phyloP scores from a whole-genome alignment of 306 rosid genomes.

The Sphenostylis stenocarpa region DNA sequence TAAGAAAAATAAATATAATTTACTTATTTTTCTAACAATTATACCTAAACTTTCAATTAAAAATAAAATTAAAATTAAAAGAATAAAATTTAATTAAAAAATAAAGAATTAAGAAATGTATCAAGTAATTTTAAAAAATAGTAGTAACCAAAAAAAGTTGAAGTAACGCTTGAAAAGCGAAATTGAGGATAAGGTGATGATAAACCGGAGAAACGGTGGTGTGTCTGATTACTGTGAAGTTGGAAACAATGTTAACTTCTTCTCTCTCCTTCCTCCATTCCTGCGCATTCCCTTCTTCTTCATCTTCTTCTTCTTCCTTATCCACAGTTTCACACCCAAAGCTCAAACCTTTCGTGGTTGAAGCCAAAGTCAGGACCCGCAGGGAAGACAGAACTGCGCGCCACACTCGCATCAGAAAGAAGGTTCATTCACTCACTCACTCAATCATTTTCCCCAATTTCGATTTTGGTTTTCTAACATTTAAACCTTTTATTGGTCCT shows the following conservation, averaged over 20 bases:
- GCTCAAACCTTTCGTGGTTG: slow-evolving; percentile 41
- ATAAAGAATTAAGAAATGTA: no score
- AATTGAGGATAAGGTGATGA: slow-evolving; percentile 32
- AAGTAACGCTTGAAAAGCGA: not conserved
- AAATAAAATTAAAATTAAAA: no score
- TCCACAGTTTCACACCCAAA: slow-evolving; percentile 22
- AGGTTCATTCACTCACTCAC: slow-evolving; percentile 13
- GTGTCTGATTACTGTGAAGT: not conserved
- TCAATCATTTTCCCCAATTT: not conserved
- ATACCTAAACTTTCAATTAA: no score
- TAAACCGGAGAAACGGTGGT: not conserved
- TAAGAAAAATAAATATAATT: no score
- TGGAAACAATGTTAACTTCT: slow-evolving; percentile 39
- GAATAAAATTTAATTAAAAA: no score
- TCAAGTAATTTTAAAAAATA: no score
- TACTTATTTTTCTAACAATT: no score
- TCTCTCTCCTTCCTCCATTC: slow-evolving; percentile 49
- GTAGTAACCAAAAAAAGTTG: no score
- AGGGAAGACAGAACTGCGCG: slow-evolving; percentile 72
- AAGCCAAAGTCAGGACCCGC: slow-evolving; percentile 56
- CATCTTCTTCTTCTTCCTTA: slow-evolving; percentile 33
- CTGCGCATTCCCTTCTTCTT: not conserved
- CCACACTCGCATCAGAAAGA: slow-evolving; percentile 56
- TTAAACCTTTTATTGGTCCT: not conserved
- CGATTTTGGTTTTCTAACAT: not conserved